phyloP scores from a whole-genome alignment of 2,329 filamentous ascomycete species.

The Huntiella bhutanensis region DNA sequence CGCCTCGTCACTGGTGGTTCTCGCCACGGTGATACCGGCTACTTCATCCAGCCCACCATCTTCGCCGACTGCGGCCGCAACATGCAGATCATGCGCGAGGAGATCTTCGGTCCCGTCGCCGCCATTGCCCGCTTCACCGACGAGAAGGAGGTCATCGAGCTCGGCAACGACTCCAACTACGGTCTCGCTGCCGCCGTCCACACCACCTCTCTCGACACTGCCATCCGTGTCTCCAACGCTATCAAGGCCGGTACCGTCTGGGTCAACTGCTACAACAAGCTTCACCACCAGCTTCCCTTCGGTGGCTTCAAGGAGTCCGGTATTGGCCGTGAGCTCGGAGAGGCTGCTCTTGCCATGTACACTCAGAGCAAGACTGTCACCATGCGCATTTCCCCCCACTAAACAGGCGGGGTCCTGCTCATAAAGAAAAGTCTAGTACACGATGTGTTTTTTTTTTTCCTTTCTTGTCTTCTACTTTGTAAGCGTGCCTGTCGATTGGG shows the following conservation, averaged over 20 bases:
- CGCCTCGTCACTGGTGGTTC: constrained; percentile 17
- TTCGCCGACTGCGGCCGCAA: constrained; percentile 16
- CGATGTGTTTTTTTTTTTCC: constrained; percentile 1
- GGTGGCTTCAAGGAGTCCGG: constrained; percentile 14
- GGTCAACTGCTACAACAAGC: constrained; percentile 31
- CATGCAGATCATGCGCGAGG: constrained; percentile 34
- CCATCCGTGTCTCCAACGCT: constrained; percentile 27
- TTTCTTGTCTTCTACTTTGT: constrained; percentile 1
- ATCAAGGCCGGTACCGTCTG: constrained; percentile 42
- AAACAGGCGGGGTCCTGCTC: neutral
- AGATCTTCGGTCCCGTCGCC: constrained; percentile 46
- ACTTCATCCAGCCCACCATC: constrained; percentile 17
- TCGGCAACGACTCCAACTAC: constrained; percentile 28
- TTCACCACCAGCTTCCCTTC: constrained; percentile 13
- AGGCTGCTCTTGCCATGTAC: constrained; percentile 13
- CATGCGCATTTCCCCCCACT: constrained; percentile 9
- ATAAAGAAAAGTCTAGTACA: neutral
- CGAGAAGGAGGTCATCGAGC: constrained; percentile 18
- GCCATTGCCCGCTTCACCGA: constrained; percentile 28
- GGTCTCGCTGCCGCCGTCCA: constrained; percentile 38
- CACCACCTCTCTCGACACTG: constrained; percentile 31
- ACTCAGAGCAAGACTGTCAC: constrained; percentile 14
- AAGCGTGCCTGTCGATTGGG: neutral
- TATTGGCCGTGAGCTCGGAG: constrained; percentile 13
- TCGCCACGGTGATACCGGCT: constrained; percentile 17